Evolutionary conservation across 2,329 filamentous ascomycete species (phyloP), one percentile per base, ranked within the genome.

Genomic region (Diaporthe aspalathi): DNA sequence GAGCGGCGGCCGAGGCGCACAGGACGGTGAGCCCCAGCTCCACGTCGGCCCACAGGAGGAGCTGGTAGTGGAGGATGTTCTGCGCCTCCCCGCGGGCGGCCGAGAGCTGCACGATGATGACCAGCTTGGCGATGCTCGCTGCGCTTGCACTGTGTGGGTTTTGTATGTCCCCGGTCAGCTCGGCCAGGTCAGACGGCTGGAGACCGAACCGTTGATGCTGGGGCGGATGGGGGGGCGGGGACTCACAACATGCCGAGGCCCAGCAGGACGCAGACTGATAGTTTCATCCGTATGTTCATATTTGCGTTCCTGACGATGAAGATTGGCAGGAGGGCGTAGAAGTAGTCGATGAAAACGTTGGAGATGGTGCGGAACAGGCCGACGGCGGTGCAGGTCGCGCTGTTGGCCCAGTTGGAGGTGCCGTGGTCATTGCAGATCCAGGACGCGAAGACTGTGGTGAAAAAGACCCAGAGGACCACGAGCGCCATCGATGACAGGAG

Each of bases 301-400:
- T 76, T 75, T 0, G 77, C 75, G 4, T 76, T 75, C 70, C 77
- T 74, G 16, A 80, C 76, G 56, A 80, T 79, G 20, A 70, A 75
- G 1, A 79, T 60, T 2, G 79, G 79, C 17, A 79, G 60, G 1
- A 80, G 67, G 40, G 79, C 78, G 50, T 79, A 79, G 65, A 80
- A 80, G 67, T 79, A 80, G 72, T 80, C 78, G 74, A 80, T 79
- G 70, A 79, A 76, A 45, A 80, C 79, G 38, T 80, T 80, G 45
- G 77, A 78, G 22, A 77, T 77, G 6, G 77, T 80, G 50, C 79
- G 79, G 67, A 80, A 79, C 63, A 79, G 78, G 17, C 76, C 77
- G 24, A 80, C 74, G 35, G 74, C 68, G 1, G 72, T 76, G 70
- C 79, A 80, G 24, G 75, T 73, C 35, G 72, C 67, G 54, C 73